Percentiles rank a stretch among this genome's conserved stretches.
Conservation (phyloP, 306 rosid genomes). For the Geum urbanum region DNA sequence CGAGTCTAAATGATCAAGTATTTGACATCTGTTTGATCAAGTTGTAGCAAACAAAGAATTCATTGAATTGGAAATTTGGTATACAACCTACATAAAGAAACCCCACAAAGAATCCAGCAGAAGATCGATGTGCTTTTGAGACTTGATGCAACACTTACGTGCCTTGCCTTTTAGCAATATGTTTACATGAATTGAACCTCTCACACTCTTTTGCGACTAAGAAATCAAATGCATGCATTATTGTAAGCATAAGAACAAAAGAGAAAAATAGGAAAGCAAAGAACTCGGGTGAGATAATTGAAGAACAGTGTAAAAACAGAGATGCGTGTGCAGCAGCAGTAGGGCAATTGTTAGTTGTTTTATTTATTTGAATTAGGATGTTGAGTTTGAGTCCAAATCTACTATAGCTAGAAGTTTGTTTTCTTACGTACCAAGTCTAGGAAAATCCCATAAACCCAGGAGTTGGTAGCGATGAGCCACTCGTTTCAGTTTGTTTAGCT, state of each 20-base stretch:
- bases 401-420: no score
- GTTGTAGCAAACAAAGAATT: background rate
- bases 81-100: background rate
- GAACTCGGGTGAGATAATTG: background rate
- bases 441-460: no score
- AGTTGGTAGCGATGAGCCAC: no score
- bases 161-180: background rate
- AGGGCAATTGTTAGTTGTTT: no score
- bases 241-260: background rate
- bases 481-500: no score
- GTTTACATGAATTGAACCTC: slow-evolving; percentile 1
- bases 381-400: no score
- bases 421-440: no score
- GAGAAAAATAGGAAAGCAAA: background rate
- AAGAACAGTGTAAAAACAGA: background rate
- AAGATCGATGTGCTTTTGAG: background rate
- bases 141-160: background rate
- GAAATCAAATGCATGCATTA: background rate
- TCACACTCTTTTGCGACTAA: background rate
- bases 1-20: background rate
- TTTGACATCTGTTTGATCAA: slow-evolving; percentile 22
- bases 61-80: background rate
- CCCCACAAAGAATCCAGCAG: slow-evolving; percentile 5
- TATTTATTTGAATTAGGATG: no score
- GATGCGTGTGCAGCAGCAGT: slow-evolving; percentile 6